phyloP scores from a whole-genome alignment of 2,329 filamentous ascomycete genomes.

The Sphaerulina vaccinii region DNA sequence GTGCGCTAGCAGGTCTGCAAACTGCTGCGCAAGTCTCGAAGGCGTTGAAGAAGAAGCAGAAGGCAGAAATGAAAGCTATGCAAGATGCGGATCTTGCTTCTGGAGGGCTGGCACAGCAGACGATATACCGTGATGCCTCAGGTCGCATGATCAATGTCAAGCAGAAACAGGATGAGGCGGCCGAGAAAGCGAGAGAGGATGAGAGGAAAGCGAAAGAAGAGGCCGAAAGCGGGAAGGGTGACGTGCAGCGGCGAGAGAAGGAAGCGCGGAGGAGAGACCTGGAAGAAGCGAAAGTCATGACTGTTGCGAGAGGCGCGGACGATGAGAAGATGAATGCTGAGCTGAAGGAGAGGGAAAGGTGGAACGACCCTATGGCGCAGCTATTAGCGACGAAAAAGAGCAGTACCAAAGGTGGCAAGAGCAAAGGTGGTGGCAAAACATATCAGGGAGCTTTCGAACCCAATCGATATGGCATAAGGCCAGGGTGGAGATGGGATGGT shows the following conservation, averaged over 20 bases:
- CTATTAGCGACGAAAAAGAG: slow-evolving; percentile 63
- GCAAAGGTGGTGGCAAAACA: slow-evolving; percentile 49
- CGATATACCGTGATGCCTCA: slow-evolving; percentile 91
- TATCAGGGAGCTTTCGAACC: slow-evolving; percentile 81
- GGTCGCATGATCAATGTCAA: slow-evolving; percentile 91
- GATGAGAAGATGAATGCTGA: slow-evolving; percentile 84
- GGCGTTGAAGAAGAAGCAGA: slow-evolving; percentile 60
- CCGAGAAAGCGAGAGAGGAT: slow-evolving; percentile 73
- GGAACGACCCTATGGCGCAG: slow-evolving; percentile 90
- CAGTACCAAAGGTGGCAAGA: slow-evolving; percentile 59
- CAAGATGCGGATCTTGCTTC: slow-evolving; percentile 46
- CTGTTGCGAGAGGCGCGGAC: slow-evolving; percentile 75
- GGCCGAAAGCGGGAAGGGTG: slow-evolving; percentile 72
- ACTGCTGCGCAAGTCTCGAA: slow-evolving; percentile 69
- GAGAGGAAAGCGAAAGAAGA: slow-evolving; percentile 63
- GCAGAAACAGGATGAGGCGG: slow-evolving; percentile 83
- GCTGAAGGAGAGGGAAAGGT: slow-evolving; percentile 71
- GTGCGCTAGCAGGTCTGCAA: slow-evolving; percentile 83
- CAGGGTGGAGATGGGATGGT: slow-evolving; percentile 94
- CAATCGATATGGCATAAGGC: slow-evolving; percentile 90
- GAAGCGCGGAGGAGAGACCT: slow-evolving; percentile 65
- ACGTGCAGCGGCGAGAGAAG: slow-evolving; percentile 74
- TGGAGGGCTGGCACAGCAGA: slow-evolving; percentile 63
- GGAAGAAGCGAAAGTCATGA: slow-evolving; percentile 78
- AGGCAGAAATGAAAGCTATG: slow-evolving; percentile 57